Base-by-base conservation (phyloP, 495 filamentous ascomycete genomes). In the Thermochaetoides thermophila region DNA sequence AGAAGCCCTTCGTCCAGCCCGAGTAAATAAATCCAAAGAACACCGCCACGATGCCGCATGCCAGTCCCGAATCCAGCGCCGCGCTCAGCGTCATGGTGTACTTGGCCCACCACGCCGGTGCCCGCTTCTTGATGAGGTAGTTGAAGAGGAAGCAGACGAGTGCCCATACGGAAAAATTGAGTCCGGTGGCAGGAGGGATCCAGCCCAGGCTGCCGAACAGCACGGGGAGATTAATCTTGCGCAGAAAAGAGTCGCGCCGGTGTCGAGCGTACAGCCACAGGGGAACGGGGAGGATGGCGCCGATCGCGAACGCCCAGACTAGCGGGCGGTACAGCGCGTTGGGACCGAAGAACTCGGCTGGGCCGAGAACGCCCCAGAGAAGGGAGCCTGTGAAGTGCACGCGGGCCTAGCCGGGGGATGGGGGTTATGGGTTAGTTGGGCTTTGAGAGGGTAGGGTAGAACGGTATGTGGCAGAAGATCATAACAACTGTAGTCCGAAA, bases 321-420 rank as follows among this genome's bases (percentile, higher is more conserved):
- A 84, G 61, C 5, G 59, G 50, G 4, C 71, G 64, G 38, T 92
- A 91, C 2, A 80, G 72, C 9, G 78, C 77, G 22, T 59, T 60
- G 5, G 66, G 63, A 0, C 82, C 83, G 42, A 87, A 89, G 62
- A 87, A 84, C 29, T 80, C 68, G 31, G 55, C 40, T 0, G 81
- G 82, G 0, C 83, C 83, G 19, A 89, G 78, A 13, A 87, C 80
- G 18, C 84, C 84, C 84, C 84, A 92, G 17, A 92, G 66, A 29
- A 92, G 81, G 39, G 72, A 78, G 5, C 84, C 82, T 54, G 87
- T 87, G 64, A 89, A 92, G 58, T 89, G 81, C 3, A 91, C 84
- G 12, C 79, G 74, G 3, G 82, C 84, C 11, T 5, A n/a, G n/a
- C n/a, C n/a, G 4, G 10, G 25, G 10, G 14, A 11, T 5, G 4